Evolutionary conservation across 108 stramenopile species (phyloP).

Genomic region (Nitzschia palea): DNA sequence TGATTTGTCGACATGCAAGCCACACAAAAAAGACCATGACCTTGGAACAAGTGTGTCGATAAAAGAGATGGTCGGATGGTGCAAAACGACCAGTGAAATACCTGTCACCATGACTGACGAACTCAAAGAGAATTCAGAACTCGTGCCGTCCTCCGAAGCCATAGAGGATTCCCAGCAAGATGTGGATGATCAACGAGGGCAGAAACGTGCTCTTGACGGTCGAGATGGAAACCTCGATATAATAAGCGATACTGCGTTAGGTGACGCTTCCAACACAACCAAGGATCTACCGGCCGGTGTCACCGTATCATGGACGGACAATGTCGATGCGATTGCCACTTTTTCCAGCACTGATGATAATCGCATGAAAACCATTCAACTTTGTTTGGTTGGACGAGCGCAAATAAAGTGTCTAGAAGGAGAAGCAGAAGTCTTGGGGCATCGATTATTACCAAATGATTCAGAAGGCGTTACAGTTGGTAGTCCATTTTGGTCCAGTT

Average conservation of each 20-base stretch:
- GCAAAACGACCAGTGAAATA: no score
- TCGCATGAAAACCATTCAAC: neutral
- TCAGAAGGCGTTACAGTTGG: constrained; percentile 9
- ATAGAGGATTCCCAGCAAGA: neutral
- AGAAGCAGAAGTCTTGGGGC: constrained; percentile 33
- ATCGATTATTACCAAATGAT: neutral
- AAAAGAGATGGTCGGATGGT: no score
- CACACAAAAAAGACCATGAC: no score
- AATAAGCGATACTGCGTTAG: neutral
- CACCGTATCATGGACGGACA: constrained; percentile 5
- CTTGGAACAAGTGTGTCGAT: no score
- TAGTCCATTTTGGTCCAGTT: constrained; percentile 53
- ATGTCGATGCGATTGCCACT: neutral
- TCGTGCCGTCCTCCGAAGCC: neutral
- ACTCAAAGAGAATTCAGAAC: no score
- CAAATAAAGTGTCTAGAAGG: constrained; percentile 26
- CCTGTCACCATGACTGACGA: no score
- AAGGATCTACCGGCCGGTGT: constrained; percentile 11
- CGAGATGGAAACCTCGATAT: neutral
- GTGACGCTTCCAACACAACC: neutral
- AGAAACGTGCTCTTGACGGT: neutral
- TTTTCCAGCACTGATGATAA: neutral
- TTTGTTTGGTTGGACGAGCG: constrained; percentile 42
- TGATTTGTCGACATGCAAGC: no score
- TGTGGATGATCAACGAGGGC: neutral